phyloP scores from a whole-genome alignment of 2,329 filamentous ascomycete genomes.

The Colletotrichum sp. region DNA sequence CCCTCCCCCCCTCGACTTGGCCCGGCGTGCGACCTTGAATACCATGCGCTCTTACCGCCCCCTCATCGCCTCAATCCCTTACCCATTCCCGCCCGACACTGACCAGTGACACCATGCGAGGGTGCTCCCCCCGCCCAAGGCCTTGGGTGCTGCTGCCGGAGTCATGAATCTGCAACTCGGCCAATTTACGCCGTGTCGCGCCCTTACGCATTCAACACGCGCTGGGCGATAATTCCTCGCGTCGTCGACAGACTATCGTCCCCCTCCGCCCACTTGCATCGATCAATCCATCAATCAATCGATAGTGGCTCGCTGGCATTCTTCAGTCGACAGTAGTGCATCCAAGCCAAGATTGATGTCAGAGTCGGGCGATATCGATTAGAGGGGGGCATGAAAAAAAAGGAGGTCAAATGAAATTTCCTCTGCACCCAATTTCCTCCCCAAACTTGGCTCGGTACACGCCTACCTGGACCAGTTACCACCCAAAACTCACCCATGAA shows the following conservation, averaged over 20 bases:
- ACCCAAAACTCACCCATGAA: not conserved
- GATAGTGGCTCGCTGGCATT: not conserved
- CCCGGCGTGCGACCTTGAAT: conserved; percentile 6
- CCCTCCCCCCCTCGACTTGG: not conserved
- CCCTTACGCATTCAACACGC: not conserved
- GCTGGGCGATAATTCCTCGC: not conserved
- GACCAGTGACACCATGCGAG: not conserved
- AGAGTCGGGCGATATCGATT: not conserved
- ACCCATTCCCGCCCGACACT: not conserved
- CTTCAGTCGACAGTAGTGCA: not conserved
- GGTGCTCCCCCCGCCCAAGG: not conserved
- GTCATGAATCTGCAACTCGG: conserved; percentile 7
- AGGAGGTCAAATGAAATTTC: not conserved
- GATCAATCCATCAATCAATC: not conserved
- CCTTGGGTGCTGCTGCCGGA: not conserved
- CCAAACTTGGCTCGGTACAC: not conserved
- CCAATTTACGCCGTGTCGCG: conserved; percentile 16
- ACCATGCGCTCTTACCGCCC: not conserved
- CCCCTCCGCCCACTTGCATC: not conserved
- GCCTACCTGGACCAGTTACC: not conserved
- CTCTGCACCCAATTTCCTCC: not conserved
- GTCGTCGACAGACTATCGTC: not conserved
- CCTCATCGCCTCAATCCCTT: not conserved
- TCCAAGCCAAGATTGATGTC: not conserved
- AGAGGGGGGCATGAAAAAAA: not conserved